A percentile compares a stretch with the other conserved stretches of the same genome.
phyloP scores from a whole-genome alignment of 306 rosid species.

The Cucumis sativus region DNA sequence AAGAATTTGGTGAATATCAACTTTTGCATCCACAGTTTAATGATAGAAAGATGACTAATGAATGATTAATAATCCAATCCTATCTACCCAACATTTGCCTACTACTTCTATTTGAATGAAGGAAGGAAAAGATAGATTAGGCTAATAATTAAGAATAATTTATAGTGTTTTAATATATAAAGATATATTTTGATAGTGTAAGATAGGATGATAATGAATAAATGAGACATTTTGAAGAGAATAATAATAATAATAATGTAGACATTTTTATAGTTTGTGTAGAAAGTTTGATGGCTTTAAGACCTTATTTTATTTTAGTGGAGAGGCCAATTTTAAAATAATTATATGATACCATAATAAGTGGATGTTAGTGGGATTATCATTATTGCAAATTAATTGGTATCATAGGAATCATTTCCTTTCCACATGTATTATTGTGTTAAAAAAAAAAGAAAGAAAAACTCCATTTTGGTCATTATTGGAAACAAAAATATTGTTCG shows the following conservation, averaged over 20 bases:
- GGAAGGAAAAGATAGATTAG: neutral
- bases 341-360: neutral
- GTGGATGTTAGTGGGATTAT: slow-evolving; percentile 2
- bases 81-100: neutral
- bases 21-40: neutral
- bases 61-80: neutral
- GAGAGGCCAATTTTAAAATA: neutral
- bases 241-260: neutral
- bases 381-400: neutral
- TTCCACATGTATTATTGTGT: neutral
- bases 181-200: neutral
- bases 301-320: slow-evolving; percentile 1
- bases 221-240: neutral
- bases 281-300: neutral
- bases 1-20: neutral
- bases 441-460: neutral
- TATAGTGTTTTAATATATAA: neutral
- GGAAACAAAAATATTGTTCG: neutral
- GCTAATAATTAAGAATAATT: neutral
- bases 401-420: neutral
- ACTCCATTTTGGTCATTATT: slow-evolving; percentile 2
- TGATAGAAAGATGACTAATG: neutral
- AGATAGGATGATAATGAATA: neutral
- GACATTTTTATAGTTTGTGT: neutral
- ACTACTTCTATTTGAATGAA: neutral